Evolutionary conservation across 2,329 filamentous ascomycete genomes (phyloP).

Genomic region (Colletotrichum limetticola): DNA sequence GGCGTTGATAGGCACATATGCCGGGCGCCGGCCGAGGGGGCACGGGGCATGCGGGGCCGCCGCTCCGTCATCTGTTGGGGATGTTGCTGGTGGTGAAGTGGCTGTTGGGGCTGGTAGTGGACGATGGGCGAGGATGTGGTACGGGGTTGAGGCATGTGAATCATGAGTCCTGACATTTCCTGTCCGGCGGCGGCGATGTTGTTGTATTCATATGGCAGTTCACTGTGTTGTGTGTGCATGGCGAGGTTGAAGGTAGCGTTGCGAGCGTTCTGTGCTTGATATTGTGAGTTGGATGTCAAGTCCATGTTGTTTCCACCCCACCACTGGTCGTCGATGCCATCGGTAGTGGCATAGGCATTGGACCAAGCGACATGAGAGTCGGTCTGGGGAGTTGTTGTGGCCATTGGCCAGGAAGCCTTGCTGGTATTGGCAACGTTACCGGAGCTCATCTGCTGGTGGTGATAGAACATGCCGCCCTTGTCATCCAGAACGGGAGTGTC

Average conservation of each 20-base stretch:
- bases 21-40: slow-evolving; percentile 64
- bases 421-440: slow-evolving; percentile 31
- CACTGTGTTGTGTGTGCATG: slow-evolving; percentile 53
- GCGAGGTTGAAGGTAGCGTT: slow-evolving; percentile 51
- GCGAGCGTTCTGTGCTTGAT: slow-evolving; percentile 44
- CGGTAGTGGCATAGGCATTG: slow-evolving; percentile 26
- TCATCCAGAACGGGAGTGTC: slow-evolving; percentile 49
- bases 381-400: slow-evolving; percentile 31
- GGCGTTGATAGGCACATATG: slow-evolving; percentile 53
- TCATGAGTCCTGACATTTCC: slow-evolving; percentile 56
- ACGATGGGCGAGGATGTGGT: slow-evolving; percentile 49
- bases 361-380: slow-evolving; percentile 34
- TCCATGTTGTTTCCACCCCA: slow-evolving; percentile 46
- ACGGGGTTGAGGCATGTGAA: slow-evolving; percentile 64
- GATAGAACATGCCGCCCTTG: slow-evolving; percentile 45
- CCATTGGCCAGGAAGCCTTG: slow-evolving; percentile 41
- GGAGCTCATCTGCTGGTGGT: slow-evolving; percentile 35
- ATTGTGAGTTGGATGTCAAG: slow-evolving; percentile 41
- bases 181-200: slow-evolving; percentile 44
- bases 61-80: slow-evolving; percentile 44
- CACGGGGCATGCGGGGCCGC: slow-evolving; percentile 59
- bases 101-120: slow-evolving; percentile 35
- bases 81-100: slow-evolving; percentile 36
- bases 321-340: slow-evolving; percentile 39
- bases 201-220: slow-evolving; percentile 53